Percentiles rank a stretch among this genome's conserved stretches.
Conservation (phyloP, 768 basidiomycete genomes). For the Lentinus brumalis region DNA sequence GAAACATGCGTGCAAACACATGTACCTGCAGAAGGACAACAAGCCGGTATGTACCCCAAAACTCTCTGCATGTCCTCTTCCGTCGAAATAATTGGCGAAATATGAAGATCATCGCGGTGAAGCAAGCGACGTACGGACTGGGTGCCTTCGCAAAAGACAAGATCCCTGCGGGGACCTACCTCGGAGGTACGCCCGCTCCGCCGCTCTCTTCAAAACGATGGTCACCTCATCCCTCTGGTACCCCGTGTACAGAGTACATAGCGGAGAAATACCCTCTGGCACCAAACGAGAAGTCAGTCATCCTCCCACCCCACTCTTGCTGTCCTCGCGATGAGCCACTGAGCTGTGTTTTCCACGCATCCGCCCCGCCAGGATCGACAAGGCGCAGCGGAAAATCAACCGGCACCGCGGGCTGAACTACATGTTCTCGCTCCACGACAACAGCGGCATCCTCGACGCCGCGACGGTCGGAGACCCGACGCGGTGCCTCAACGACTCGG, state of each 20-base stretch:
- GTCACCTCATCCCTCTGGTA: not conserved
- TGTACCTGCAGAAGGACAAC: no score
- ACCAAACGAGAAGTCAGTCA: not conserved
- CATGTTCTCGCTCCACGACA: slow-evolving; percentile 30
- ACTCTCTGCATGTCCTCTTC: not conserved
- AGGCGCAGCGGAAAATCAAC: not conserved
- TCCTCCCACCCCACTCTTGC: no score
- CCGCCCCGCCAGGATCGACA: not conserved
- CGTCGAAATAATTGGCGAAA: not conserved
- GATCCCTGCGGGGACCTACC: slow-evolving; percentile 26
- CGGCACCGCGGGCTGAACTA: slow-evolving; percentile 34
- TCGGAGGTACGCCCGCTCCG: slow-evolving; percentile 33
- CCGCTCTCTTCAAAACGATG: not conserved
- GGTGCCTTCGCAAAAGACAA: slow-evolving; percentile 46
- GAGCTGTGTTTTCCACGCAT: no score
- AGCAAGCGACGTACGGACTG: slow-evolving; percentile 39
- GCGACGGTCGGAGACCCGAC: slow-evolving; percentile 44
- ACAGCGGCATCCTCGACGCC: slow-evolving; percentile 36
- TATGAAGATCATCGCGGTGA: slow-evolving; percentile 40
- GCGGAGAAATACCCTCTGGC: slow-evolving; percentile 5
- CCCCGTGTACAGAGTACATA: slow-evolving; percentile 15
- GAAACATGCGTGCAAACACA: no score
- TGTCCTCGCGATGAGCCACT: no score
- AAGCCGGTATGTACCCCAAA: not conserved
- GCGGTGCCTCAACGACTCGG: slow-evolving; percentile 44